Evolutionary conservation across 306 rosid species (phyloP), one percentile per base, ranked within the genome.

Genomic region (Castanea crenata): DNA sequence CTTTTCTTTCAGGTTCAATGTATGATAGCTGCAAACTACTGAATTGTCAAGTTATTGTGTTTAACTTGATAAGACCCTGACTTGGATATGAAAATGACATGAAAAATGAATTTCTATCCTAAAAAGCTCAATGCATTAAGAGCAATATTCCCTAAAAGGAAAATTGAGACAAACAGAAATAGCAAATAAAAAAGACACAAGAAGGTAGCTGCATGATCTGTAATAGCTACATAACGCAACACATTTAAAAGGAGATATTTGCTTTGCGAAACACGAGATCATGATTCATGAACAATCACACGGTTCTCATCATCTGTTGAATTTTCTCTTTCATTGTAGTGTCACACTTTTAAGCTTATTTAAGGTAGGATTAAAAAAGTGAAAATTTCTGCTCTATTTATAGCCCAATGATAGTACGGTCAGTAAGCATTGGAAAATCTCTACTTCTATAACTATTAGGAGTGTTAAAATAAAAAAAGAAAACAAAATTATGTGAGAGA

Each of bases 71-170:
- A 76, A 46, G 63, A 81, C 73, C 58, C 27, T 76, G 71, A 74
- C 76, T 74, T 84, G 19, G 41, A 54, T 70, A 83, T 61, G 88
- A 84, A 77, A 76, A 71, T 76, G 81, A 82, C 77, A 73, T 54
- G 76, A 76, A 63, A 82, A 81, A 71, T 55, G 80, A 72, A 25
- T 78, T 41, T 81, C 74, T 79, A 69, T 58, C 46, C 69, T 15
- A 76, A 64, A 31, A 75, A 58, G 69, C 41, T 14, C 74, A 71
- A 78, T 67, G 51, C 21, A 20, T 49, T 57, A 56, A 86, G 69
- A 71, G 35, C 72, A 25, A 25, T 25, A 55, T 59, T 19, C 57
- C 70, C 51, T 19, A 19, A 67, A 19, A 67, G 72, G 51, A 59
- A 71, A 29, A 27, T 55, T n/a, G 62, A 71, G 71, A 71, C 20